A percentile compares a stretch with the other conserved stretches of the same genome.
Conservation (phyloP, 2,329 filamentous ascomycete genomes). For the Aspergillus floridensis region DNA sequence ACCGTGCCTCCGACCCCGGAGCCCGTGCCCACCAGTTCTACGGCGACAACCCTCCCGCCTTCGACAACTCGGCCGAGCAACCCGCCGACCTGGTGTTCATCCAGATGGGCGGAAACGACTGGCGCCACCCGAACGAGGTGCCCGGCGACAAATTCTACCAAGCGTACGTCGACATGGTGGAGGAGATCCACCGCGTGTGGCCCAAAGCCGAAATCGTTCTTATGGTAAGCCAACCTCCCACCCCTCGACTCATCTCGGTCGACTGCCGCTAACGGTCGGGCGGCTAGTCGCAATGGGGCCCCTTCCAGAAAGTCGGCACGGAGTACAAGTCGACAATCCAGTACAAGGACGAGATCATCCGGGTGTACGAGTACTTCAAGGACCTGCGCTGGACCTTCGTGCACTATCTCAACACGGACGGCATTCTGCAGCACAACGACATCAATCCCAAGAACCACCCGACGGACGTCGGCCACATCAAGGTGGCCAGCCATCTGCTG, state of each 20-base stretch:
- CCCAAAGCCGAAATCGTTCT: constrained; percentile 44
- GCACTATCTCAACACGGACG: constrained; percentile 61
- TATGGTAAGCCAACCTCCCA: constrained; percentile 25
- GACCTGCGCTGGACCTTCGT: constrained; percentile 49
- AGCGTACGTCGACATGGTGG: constrained; percentile 44
- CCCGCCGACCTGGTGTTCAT: constrained; percentile 45
- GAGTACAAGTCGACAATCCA: constrained; percentile 49
- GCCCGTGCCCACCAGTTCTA: constrained; percentile 47
- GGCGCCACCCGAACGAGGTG: constrained; percentile 44
- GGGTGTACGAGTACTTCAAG: constrained; percentile 54
- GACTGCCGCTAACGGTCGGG: too few species aligned
- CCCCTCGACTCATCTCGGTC: too few species aligned
- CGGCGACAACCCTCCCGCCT: constrained; percentile 32
- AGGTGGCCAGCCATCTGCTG: constrained; percentile 59
- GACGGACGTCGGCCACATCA: constrained; percentile 61
- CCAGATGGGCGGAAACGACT: constrained; percentile 49
- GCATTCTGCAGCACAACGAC: constrained; percentile 62
- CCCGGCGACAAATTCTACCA: constrained; percentile 37
- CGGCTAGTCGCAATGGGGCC: constrained; percentile 52
- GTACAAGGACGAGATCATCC: constrained; percentile 52
- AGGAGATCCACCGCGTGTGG: constrained; percentile 41
- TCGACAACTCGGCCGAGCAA: constrained; percentile 25
- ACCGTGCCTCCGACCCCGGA: constrained; percentile 56
- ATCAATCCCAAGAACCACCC: constrained; percentile 59
- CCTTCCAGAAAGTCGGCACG: constrained; percentile 53